Evolutionary conservation across 2,329 filamentous ascomycete genomes (phyloP).

Genomic region (Fusarium guadeloupense): DNA sequence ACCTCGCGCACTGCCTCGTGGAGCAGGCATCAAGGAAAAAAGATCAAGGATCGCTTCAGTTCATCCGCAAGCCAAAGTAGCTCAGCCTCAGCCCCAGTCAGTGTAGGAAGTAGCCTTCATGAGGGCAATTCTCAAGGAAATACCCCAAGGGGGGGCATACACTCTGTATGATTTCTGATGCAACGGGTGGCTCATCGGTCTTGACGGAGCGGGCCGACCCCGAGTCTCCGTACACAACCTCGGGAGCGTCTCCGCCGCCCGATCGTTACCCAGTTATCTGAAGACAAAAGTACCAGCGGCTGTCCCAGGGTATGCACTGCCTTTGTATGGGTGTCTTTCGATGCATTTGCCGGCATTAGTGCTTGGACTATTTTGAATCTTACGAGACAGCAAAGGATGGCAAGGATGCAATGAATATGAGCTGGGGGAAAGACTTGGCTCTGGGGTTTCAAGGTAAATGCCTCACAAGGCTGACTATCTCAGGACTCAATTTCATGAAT

Average conservation of each 20-base stretch:
- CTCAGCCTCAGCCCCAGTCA: too few relatives aligned
- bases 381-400: not conserved
- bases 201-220: not conserved
- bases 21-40: not conserved
- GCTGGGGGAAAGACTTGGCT: not conserved
- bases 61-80: not conserved
- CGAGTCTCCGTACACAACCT: not conserved
- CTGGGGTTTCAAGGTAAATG: not conserved
- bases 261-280: not conserved
- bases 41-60: not conserved
- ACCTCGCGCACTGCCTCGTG: not conserved
- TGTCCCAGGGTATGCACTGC: not conserved
- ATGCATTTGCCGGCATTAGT: not conserved
- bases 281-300: not conserved
- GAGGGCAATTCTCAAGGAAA: too few relatives aligned
- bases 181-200: too few relatives aligned
- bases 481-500: too few relatives aligned
- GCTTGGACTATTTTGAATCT: not conserved
- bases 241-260: not conserved
- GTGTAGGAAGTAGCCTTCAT: too few relatives aligned
- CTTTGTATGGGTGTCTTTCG: not conserved
- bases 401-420: not conserved
- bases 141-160: too few relatives aligned
- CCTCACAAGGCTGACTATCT: conserved; percentile 3
- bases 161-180: not conserved